Evolutionary conservation across 352 stramenopile genomes (phyloP).

Genomic region (Globisporangium orthogonon): DNA sequence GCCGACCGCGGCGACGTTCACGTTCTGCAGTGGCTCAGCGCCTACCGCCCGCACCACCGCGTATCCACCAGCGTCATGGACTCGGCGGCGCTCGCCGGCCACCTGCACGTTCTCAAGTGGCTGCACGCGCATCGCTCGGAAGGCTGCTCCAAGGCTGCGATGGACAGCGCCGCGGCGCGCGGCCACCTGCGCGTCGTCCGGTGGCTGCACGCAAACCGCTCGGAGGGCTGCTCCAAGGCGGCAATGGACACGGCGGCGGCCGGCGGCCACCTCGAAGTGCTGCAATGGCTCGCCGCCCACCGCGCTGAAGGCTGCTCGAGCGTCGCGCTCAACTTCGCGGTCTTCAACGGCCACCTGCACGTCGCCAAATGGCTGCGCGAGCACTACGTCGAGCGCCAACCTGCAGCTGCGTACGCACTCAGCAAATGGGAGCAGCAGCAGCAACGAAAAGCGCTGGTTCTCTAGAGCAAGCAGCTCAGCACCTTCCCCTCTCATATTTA

Average conservation of each 20-base stretch:
- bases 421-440: not conserved
- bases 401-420: not conserved
- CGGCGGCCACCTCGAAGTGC: slow-evolving; percentile 57
- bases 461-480: not conserved
- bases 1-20: slow-evolving; percentile 55
- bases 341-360: slow-evolving; percentile 59
- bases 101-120: slow-evolving; percentile 71
- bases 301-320: slow-evolving; percentile 63
- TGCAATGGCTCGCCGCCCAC: slow-evolving; percentile 56
- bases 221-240: slow-evolving; percentile 60
- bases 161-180: slow-evolving; percentile 71
- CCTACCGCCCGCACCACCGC: slow-evolving; percentile 42
- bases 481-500: not conserved
- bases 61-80: slow-evolving; percentile 71
- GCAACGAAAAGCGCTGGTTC: not conserved
- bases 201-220: slow-evolving; percentile 63
- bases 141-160: slow-evolving; percentile 61
- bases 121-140: slow-evolving; percentile 61
- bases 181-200: slow-evolving; percentile 55
- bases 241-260: slow-evolving; percentile 69
- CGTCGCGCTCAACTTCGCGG: slow-evolving; percentile 55
- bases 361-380: slow-evolving; percentile 64
- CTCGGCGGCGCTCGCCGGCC: slow-evolving; percentile 59
- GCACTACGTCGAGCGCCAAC: not conserved
- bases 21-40: slow-evolving; percentile 59